Conservation (phyloP, 805 yeast genomes). For the Diddensiella transvaalensis region DNA sequence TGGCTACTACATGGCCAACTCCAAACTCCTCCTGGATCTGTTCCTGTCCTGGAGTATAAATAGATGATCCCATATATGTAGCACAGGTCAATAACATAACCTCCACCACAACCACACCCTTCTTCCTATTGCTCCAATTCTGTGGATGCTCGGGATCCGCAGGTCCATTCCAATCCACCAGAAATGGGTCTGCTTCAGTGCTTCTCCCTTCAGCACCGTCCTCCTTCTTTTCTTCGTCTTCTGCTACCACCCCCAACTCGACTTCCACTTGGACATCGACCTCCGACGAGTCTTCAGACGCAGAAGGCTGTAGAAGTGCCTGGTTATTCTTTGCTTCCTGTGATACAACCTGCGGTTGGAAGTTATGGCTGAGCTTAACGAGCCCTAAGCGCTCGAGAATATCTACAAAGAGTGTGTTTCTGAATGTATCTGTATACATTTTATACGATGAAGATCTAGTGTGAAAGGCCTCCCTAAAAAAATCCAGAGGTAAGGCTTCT, state of each 20-base stretch:
- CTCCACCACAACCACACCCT: slow-evolving; percentile 38
- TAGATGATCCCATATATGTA: slow-evolving; percentile 58
- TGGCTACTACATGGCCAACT: slow-evolving; percentile 45
- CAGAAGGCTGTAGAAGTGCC: not conserved
- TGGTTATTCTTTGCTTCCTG: too few relatives aligned
- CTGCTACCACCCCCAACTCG: slow-evolving; percentile 20
- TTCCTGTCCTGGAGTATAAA: slow-evolving; percentile 52
- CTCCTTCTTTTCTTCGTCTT: not conserved
- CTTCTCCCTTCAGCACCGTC: not conserved
- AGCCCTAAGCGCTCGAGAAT: slow-evolving; percentile 13
- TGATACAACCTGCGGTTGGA: slow-evolving; percentile 8
- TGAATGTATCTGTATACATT: slow-evolving; percentile 12
- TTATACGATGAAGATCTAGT: too few relatives aligned
- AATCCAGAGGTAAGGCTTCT: too few relatives aligned
- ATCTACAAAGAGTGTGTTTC: slow-evolving; percentile 15
- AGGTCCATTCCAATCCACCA: slow-evolving; percentile 33
- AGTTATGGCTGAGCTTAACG: slow-evolving; percentile 11
- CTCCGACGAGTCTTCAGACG: not conserved
- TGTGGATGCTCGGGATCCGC: slow-evolving; percentile 41
- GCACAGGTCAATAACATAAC: slow-evolving; percentile 48
- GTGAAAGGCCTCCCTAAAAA: too few relatives aligned
- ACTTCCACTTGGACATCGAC: not conserved
- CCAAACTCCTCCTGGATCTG: slow-evolving; percentile 39
- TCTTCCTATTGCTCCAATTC: slow-evolving; percentile 50
- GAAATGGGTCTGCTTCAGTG: slow-evolving; percentile 17